Conservation (phyloP, 2,329 filamentous ascomycete genomes). For the Curvularia spicifera region DNA sequence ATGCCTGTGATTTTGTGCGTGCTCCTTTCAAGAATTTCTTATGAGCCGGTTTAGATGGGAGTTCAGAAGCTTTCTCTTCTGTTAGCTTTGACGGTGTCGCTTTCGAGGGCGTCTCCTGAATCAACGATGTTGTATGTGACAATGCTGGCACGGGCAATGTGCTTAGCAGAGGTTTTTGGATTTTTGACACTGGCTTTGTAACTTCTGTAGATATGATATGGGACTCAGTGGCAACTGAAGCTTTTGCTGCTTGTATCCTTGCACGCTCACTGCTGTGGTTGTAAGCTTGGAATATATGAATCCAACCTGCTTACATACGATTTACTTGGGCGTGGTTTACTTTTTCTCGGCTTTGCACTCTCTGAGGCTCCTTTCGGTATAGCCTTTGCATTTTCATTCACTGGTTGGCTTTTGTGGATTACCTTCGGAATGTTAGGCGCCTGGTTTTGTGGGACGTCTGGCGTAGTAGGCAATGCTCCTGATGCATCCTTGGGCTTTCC, state of each 20-base stretch:
- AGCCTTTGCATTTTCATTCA: neutral
- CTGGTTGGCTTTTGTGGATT: neutral
- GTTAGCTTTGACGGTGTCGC: neutral
- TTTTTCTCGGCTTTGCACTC: neutral
- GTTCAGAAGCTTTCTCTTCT: neutral
- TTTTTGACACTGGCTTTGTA: neutral
- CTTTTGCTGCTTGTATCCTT: constrained; percentile 3
- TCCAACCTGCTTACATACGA: neutral
- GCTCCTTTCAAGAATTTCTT: neutral
- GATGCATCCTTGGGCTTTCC: neutral
- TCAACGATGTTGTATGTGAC: neutral
- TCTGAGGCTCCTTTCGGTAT: neutral
- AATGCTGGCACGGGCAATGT: neutral
- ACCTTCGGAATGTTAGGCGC: neutral
- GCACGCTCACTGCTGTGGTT: neutral
- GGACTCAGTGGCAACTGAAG: neutral
- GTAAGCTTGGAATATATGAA: neutral
- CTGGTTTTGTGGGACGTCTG: neutral
- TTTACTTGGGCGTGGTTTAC: constrained; percentile 1
- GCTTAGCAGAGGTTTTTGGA: neutral
- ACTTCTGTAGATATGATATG: neutral
- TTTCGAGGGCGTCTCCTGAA: neutral
- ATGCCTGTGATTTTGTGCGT: neutral
- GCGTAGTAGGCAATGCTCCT: neutral
- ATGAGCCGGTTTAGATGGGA: neutral